Conservation (phyloP, 352 stramenopile species). For the Phytophthora ohioensis region DNA sequence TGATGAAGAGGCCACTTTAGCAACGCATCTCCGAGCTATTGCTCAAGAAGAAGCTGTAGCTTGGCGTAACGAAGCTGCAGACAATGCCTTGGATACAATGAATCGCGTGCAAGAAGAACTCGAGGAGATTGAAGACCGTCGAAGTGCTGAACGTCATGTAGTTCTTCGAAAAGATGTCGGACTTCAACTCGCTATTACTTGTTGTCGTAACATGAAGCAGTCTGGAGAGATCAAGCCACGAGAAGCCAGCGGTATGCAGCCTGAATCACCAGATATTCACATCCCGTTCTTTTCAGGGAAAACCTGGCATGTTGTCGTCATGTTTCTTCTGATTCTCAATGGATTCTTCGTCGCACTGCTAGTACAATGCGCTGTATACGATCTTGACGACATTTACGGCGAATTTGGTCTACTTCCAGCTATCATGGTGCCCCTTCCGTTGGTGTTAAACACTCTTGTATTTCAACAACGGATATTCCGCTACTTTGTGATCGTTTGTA, state of each 20-base stretch:
- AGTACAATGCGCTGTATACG: constrained; percentile 67
- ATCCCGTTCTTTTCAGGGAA: constrained; percentile 68
- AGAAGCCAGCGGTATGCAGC: constrained; percentile 16
- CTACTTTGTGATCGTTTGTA: constrained; percentile 63
- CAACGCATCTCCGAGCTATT: constrained; percentile 19
- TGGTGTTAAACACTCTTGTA: constrained; percentile 59
- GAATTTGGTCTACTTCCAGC: constrained; percentile 44
- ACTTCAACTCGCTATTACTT: constrained; percentile 31
- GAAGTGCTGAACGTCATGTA: constrained; percentile 17
- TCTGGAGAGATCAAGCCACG: constrained; percentile 4
- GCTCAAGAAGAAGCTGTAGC: constrained; percentile 26
- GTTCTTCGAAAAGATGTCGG: constrained; percentile 31
- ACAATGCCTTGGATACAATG: constrained; percentile 27
- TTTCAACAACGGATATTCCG: constrained; percentile 68
- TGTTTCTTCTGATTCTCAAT: constrained; percentile 70
- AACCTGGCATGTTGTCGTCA: constrained; percentile 65
- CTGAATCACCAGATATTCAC: constrained; percentile 24
- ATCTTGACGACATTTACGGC: constrained; percentile 32
- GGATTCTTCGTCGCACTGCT: constrained; percentile 67
- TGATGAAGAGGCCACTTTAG: constrained; percentile 10
- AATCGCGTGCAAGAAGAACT: constrained; percentile 33
- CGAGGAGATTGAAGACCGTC: constrained; percentile 29
- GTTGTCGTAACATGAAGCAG: constrained; percentile 23
- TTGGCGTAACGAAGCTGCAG: constrained; percentile 26
- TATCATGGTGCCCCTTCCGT: constrained; percentile 47